Conservation (phyloP, 2,329 filamentous ascomycete genomes). For the Lomentospora prolificans region DNA sequence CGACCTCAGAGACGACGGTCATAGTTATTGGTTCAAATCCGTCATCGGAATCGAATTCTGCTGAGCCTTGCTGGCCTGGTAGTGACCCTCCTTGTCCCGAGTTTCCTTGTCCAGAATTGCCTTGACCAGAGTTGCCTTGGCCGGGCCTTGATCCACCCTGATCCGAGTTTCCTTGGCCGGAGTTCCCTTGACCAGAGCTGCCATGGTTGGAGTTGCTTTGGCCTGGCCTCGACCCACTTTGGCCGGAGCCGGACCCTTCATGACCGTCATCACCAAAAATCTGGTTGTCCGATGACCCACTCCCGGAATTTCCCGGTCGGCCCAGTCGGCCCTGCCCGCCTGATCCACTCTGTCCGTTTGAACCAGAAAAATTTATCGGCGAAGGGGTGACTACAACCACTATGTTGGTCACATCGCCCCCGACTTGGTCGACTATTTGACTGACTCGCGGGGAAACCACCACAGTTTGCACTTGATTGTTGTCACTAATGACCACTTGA, state of each 20-base stretch:
- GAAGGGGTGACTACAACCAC: slow-evolving; percentile 11
- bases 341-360: slow-evolving; percentile 1
- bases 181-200: slow-evolving; percentile 3
- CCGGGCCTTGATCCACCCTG: background rate
- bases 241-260: background rate
- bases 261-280: background rate
- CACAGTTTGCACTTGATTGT: slow-evolving; percentile 9
- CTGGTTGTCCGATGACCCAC: background rate
- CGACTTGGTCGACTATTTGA: slow-evolving; percentile 6
- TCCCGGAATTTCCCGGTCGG: background rate
- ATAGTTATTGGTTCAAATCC: slow-evolving; percentile 16
- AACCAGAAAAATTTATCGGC: slow-evolving; percentile 5
- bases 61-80: slow-evolving; percentile 8
- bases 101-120: background rate
- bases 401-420: slow-evolving; percentile 9
- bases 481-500: slow-evolving; percentile 10
- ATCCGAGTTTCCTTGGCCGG: slow-evolving; percentile 1
- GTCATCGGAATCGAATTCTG: slow-evolving; percentile 14
- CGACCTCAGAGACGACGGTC: slow-evolving; percentile 16
- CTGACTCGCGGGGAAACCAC: slow-evolving; percentile 7
- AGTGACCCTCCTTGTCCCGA: slow-evolving; percentile 11
- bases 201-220: background rate
- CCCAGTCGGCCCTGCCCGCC: background rate
- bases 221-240: background rate
- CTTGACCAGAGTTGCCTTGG: slow-evolving; percentile 5